Evolutionary conservation across 2,329 filamentous ascomycete genomes (phyloP), one percentile per base, ranked within the genome.

Genomic region (Myrmaecium sp.): DNA sequence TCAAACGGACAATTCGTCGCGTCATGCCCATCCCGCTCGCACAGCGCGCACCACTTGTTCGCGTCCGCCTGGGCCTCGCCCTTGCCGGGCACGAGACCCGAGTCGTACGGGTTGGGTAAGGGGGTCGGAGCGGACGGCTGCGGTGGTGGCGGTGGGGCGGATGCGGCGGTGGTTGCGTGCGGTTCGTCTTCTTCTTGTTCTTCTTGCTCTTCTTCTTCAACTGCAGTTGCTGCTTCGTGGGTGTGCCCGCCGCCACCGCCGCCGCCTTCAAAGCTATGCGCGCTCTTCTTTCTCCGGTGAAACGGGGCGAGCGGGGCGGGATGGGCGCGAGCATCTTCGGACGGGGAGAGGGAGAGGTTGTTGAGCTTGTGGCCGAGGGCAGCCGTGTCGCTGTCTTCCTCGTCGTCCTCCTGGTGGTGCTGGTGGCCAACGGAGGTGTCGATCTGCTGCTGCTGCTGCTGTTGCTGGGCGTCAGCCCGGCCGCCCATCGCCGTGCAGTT

Each of bases 1-100:
- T 93, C 84, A 52, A 92, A 78, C 8, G 84, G 83, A 53, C 84
- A 93, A 51, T 91, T 82, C 33, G 92, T 84, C 44, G 86, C 94
- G 52, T 94, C 80, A 49, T 98, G 89, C 9, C 89, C 89, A 44
- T 98, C 89, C 34, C 81, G 72, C 60, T 98, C 89, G 49, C 89
- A 98, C 23, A 95, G 62, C 10, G 89, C 89, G 53, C 89, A 98
- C 89, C 89, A 98, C 56, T 93, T 94, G 34, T 75, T 69, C 29
- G 74, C 69, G 42, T 95, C 82, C 10, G 45, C 45, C 12, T 45
- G 42, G 6, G 36, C 37, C 10, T 37, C 41, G 17, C 41, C 46
- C 37, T 50, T 51, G 14, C 38, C 41, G 16, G 47, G 44, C 5
- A 50, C 49, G 5, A 51, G 41, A 5, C 36, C 37, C 2, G 42